Evolutionary conservation across 768 basidiomycete genomes (phyloP), one percentile per base, ranked within the genome.

Genomic region (Xerocomellus intermedius): DNA sequence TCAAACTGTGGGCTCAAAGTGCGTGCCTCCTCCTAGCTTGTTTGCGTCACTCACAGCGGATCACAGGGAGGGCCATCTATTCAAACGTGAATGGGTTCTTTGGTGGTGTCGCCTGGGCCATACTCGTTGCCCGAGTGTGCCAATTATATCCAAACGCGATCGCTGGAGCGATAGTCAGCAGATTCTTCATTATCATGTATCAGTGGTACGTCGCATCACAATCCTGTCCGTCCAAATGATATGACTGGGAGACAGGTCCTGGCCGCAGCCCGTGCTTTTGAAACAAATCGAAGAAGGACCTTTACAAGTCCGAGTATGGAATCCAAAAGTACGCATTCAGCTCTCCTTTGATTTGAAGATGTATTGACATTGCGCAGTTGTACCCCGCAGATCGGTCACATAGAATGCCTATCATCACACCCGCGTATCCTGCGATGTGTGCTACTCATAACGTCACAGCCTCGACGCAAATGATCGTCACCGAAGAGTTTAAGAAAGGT

Each of bases 341-440:
- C 22, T 30, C 9, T 36, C 5, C 8, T 8, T 7, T 1, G n/a
- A 28, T 22, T 13, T 0, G 8, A 26, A 19, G 3, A 7, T 13
- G 21, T 13, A 17, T 49, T 65, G 9, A 66, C 42, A 19, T 13
- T 47, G n/a, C 37, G 21, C 55, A 95, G 90, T 71, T 97, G 51
- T 98, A 96, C 70, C 94, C 94, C 5, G 84, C 84, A 56, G 94
- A 98, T 71, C 81, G 91, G 54, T 82, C 91, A n/a, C 97, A 99
- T 74, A 83, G 93, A 61, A 98, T 98, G 97, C 97, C 97, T 13
- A 98, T 99, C 66, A 98, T 99, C 64, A 99, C 97, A 2, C 97
- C 97, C 4, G 95, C 97, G 12, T 99, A 98, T 73, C 97, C 97
- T 43, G 87, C 96, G 7, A 99, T 99, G 96, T 98, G 96, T 71